Conservation (phyloP, 2,329 filamentous ascomycete species). For the Xenosphaeropsis pyriputrescens region DNA sequence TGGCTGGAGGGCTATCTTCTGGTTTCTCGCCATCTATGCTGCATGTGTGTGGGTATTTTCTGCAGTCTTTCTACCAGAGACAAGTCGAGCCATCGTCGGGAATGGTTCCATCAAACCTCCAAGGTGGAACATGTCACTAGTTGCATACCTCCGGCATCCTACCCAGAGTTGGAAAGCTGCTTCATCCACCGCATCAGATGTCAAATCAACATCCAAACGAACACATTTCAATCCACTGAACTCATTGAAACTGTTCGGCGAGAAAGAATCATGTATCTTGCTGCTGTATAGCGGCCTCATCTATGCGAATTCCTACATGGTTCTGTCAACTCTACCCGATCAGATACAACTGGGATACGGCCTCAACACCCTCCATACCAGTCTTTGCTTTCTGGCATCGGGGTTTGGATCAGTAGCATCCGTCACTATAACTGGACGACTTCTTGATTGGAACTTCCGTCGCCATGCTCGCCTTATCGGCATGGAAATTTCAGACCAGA, state of each 20-base stretch:
- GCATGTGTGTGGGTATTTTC: slow-evolving; percentile 20
- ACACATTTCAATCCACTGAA: slow-evolving; percentile 9
- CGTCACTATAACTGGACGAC: slow-evolving; percentile 30
- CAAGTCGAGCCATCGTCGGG: slow-evolving; percentile 4
- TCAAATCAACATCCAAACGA: slow-evolving; percentile 3
- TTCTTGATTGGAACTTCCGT: slow-evolving; percentile 54
- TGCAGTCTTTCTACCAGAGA: slow-evolving; percentile 10
- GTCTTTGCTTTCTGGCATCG: slow-evolving; percentile 20
- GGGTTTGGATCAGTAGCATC: slow-evolving; percentile 30
- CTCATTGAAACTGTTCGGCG: slow-evolving; percentile 11
- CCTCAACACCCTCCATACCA: slow-evolving; percentile 11
- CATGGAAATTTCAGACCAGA: slow-evolving; percentile 1
- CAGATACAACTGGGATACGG: slow-evolving; percentile 11
- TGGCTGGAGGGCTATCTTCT: slow-evolving; percentile 35
- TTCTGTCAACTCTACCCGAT: slow-evolving; percentile 11
- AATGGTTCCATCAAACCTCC: slow-evolving; percentile 3
- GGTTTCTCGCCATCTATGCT: slow-evolving; percentile 32
- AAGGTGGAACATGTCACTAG: background rate
- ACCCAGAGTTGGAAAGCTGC: slow-evolving; percentile 1
- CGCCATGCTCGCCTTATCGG: slow-evolving; percentile 20
- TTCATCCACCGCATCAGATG: background rate
- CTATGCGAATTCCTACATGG: slow-evolving; percentile 14
- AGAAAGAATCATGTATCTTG: slow-evolving; percentile 11
- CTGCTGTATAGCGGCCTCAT: slow-evolving; percentile 9
- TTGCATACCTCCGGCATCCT: background rate